Percentiles rank a stretch among this genome's conserved stretches.
Evolutionary conservation across 2,329 filamentous ascomycete species (phyloP).

Genomic region (Aquanectria penicillioides): DNA sequence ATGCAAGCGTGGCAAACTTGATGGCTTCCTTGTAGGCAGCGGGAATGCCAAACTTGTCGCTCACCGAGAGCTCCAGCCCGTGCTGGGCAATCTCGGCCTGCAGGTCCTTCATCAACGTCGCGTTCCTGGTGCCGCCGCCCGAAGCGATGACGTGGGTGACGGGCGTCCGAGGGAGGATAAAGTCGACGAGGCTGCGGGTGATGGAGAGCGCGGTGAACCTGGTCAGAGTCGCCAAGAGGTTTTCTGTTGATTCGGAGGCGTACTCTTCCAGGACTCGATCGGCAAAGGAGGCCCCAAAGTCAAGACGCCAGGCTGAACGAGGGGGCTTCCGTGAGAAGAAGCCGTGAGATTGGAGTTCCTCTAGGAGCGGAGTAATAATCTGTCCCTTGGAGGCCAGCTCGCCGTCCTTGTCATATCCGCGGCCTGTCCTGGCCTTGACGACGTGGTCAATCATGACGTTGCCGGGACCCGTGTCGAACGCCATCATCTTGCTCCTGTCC

Average conservation of each 20-base stretch:
- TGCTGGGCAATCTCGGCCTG: slow-evolving; percentile 21
- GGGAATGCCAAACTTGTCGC: slow-evolving; percentile 43
- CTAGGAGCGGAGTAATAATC: slow-evolving; percentile 32
- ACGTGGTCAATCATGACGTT: slow-evolving; percentile 47
- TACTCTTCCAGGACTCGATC: slow-evolving; percentile 28
- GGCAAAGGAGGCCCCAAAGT: slow-evolving; percentile 41
- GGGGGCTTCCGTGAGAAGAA: slow-evolving; percentile 42
- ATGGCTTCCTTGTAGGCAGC: slow-evolving; percentile 45
- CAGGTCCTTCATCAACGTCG: slow-evolving; percentile 36
- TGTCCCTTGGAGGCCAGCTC: slow-evolving; percentile 37
- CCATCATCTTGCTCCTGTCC: slow-evolving; percentile 45
- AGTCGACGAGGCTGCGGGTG: slow-evolving; percentile 34
- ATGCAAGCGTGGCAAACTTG: slow-evolving; percentile 45
- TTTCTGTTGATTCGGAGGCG: not conserved
- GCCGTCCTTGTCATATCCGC: slow-evolving; percentile 41
- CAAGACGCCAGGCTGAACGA: slow-evolving; percentile 42
- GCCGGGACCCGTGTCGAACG: slow-evolving; percentile 43
- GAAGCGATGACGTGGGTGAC: slow-evolving; percentile 37
- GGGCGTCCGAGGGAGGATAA: slow-evolving; percentile 35
- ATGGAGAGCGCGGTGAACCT: slow-evolving; percentile 27
- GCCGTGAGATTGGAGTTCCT: slow-evolving; percentile 32
- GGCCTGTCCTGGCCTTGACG: slow-evolving; percentile 36
- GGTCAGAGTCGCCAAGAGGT: slow-evolving; percentile 7
- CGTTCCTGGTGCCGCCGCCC: slow-evolving; percentile 41
- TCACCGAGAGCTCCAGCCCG: slow-evolving; percentile 31